Conservation (phyloP, 352 stramenopile species). For the Pythium monospermum region DNA sequence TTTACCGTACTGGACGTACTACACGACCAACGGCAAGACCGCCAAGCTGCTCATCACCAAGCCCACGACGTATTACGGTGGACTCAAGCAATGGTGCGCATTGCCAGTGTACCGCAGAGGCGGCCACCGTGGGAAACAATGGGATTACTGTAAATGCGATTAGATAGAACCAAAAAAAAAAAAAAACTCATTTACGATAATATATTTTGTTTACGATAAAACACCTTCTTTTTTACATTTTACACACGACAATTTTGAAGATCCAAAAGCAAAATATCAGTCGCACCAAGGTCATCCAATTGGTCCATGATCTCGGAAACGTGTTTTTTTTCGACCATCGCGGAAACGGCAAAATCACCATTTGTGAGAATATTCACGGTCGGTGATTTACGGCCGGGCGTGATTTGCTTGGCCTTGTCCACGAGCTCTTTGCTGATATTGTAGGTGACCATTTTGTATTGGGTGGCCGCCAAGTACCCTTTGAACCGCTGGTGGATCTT, state of each 20-base stretch:
- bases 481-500: conserved; percentile 93
- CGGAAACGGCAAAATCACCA: conserved; percentile 86
- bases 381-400: conserved; percentile 91
- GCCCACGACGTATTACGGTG: no score
- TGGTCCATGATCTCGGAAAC: conserved; percentile 95
- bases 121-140: no score
- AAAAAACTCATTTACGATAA: not conserved
- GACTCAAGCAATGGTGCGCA: no score
- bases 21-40: no score
- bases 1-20: no score
- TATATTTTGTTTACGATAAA: no score
- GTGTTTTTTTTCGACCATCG: conserved; percentile 89
- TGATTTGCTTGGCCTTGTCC: conserved; percentile 84
- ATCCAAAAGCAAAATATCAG: conserved; percentile 96
- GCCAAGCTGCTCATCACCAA: no score
- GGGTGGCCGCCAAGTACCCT: conserved; percentile 95
- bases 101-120: no score
- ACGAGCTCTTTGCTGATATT: conserved; percentile 93
- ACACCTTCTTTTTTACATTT: conserved; percentile 2
- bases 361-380: conserved; percentile 90
- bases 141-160: no score
- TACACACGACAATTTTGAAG: conserved; percentile 93
- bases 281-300: conserved; percentile 92
- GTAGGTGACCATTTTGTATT: conserved; percentile 98
- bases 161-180: not conserved